These are phyloP conservation scores for Pezizomycotina sp. DNA, from an alignment of 2,329 filamentous ascomycete genomes.

Conservation along the genomic window DNA sequence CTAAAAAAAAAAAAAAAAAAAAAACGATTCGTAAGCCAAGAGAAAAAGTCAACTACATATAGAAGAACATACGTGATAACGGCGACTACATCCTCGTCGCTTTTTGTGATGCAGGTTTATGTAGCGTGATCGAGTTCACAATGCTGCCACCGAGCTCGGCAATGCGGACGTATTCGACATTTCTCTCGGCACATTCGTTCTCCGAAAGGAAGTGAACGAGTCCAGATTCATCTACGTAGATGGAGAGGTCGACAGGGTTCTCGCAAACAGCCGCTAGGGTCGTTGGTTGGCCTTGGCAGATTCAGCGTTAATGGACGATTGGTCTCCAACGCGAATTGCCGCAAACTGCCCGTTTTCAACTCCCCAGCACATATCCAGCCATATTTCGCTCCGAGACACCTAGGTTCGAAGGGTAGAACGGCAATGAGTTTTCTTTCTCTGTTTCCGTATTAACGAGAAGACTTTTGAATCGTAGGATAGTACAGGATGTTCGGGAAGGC, in stretches of 20 bases:
- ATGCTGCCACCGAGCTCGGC: conserved; percentile 44
- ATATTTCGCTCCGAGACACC: conserved; percentile 70
- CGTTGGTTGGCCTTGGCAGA: neutral
- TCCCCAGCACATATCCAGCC: conserved; percentile 87
- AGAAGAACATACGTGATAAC: conserved; percentile 32
- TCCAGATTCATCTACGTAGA: conserved; percentile 7
- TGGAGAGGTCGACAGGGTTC: conserved; percentile 13
- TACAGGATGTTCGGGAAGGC: conserved; percentile 63
- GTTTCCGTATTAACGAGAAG: conserved; percentile 53
- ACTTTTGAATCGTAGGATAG: conserved; percentile 65
- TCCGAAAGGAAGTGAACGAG: neutral
- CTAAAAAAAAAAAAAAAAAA: conserved; percentile 41
- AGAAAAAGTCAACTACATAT: conserved; percentile 28
- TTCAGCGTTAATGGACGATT: neutral
- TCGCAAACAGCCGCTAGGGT: neutral
- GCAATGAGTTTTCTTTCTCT: conserved; percentile 58
- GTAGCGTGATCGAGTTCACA: conserved; percentile 50
- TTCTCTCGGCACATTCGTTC: conserved; percentile 2
- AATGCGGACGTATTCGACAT: conserved; percentile 16
- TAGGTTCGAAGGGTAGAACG: conserved; percentile 52
- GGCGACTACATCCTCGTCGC: conserved; percentile 40
- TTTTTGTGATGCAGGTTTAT: conserved; percentile 36
- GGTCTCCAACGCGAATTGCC: conserved; percentile 45
- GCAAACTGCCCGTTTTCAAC: conserved; percentile 71
- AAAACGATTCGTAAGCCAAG: conserved; percentile 50